A percentile compares a stretch with the other conserved stretches of the same genome.
Conservation (phyloP, 2,329 filamentous ascomycete genomes). For the Talaromyces sp. region DNA sequence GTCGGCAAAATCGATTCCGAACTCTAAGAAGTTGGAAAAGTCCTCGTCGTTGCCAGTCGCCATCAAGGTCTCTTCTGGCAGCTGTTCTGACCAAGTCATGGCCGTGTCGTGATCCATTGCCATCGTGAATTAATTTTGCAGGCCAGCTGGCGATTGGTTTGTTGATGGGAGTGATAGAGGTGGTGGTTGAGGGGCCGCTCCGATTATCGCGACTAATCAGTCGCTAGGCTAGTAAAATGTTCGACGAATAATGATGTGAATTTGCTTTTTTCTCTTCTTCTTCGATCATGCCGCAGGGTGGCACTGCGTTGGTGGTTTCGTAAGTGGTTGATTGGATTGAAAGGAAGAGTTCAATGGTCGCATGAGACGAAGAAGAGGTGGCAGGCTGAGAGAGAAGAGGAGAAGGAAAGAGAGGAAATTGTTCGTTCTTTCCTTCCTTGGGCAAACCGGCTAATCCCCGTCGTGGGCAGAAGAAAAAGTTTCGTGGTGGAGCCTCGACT, state of each 20-base stretch:
- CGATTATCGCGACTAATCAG: slow-evolving; percentile 4
- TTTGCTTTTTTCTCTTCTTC: slow-evolving; percentile 3
- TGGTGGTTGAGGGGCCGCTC: slow-evolving; percentile 4
- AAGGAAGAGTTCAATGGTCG: background rate
- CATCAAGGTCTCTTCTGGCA: slow-evolving; percentile 38
- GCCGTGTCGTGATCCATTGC: slow-evolving; percentile 38
- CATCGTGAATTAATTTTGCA: background rate
- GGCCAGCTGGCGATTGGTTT: background rate
- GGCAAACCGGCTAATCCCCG: background rate
- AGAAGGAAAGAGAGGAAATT: background rate
- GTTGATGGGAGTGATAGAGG: background rate
- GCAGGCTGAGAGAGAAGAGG: background rate
- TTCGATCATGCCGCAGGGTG: slow-evolving; percentile 17
- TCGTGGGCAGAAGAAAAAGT: background rate
- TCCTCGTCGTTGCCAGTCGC: slow-evolving; percentile 41
- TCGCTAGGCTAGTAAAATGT: background rate
- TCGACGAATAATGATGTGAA: background rate
- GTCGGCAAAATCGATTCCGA: slow-evolving; percentile 44
- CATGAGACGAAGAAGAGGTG: background rate
- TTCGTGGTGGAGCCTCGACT: background rate
- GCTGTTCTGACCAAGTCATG: slow-evolving; percentile 37
- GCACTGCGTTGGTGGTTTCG: slow-evolving; percentile 14
- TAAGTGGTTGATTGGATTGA: background rate
- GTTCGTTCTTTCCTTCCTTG: background rate
- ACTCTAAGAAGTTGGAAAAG: slow-evolving; percentile 47